phyloP scores from a whole-genome alignment of 1,284 basidiomycete species.

The Farysia itapuensis region DNA sequence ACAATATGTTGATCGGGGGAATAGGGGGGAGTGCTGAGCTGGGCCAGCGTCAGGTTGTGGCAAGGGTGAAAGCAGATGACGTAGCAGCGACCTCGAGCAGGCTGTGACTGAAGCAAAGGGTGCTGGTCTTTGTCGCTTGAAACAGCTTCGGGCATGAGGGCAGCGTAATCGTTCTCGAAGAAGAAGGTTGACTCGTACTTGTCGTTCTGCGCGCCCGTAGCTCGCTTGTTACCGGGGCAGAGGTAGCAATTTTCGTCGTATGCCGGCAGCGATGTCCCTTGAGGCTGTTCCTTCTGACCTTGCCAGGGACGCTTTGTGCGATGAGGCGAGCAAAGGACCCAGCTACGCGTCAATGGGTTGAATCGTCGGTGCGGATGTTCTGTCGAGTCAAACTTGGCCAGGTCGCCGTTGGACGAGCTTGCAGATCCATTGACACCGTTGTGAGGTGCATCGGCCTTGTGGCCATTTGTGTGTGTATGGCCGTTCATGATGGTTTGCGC shows the following conservation, averaged over 20 bases:
- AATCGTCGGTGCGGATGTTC: conserved; percentile 56
- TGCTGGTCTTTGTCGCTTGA: conserved; percentile 29
- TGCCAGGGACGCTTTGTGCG: conserved; percentile 59
- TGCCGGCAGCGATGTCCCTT: conserved; percentile 61
- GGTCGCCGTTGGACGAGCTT: conserved; percentile 4
- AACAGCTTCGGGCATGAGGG: conserved; percentile 67
- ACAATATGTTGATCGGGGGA: conserved; percentile 67
- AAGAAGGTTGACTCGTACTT: conserved; percentile 70
- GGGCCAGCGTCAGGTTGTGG: conserved; percentile 86
- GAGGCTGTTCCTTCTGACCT: conserved; percentile 50
- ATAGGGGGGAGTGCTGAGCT: conserved; percentile 64
- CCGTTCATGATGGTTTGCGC: not conserved
- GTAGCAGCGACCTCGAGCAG: conserved; percentile 81
- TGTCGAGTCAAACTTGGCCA: conserved; percentile 40
- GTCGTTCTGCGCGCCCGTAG: conserved; percentile 73
- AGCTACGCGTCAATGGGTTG: conserved; percentile 51
- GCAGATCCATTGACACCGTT: conserved; percentile 1
- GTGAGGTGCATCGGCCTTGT: too few relatives aligned
- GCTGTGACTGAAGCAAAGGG: conserved; percentile 69
- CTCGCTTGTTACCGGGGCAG: conserved; percentile 84
- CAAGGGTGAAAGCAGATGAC: conserved; percentile 86
- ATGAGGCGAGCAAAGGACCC: conserved; percentile 58
- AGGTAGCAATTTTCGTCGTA: conserved; percentile 84
- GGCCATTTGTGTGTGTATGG: too few relatives aligned
- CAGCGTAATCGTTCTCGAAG: conserved; percentile 86